Percentiles rank a stretch among this genome's conserved stretches.
phyloP scores from a whole-genome alignment of 257 asterid genomes.

The Solanum pimpinellifolium region DNA sequence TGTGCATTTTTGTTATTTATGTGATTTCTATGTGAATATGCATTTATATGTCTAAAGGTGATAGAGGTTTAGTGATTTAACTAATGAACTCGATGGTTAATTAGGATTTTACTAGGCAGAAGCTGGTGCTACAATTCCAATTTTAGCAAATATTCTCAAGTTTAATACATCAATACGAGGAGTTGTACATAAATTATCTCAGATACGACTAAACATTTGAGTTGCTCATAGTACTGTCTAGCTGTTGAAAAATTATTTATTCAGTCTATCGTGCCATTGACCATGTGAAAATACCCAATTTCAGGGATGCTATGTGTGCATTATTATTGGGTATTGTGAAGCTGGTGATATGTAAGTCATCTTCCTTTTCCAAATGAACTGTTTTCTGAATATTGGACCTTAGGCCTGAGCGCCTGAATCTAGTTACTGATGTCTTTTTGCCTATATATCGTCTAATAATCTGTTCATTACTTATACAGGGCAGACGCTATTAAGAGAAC shows the following conservation, averaged over 20 bases:
- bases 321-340: constrained; percentile 93
- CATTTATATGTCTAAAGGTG: neutral
- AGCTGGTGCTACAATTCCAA: neutral
- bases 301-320: constrained; percentile 99
- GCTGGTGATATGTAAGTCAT: constrained; percentile 96
- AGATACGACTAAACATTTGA: neutral
- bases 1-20: neutral
- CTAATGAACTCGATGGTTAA: neutral
- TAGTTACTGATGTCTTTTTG: neutral
- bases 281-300: constrained; percentile 1
- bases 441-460: neutral
- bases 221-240: neutral
- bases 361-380: neutral
- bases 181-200: neutral
- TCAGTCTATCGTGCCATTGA: neutral
- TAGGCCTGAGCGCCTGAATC: neutral
- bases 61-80: neutral
- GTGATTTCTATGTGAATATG: neutral
- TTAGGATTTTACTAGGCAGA: neutral
- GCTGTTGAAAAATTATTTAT: neutral
- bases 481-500: constrained; percentile 84
- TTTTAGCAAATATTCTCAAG: neutral
- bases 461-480: constrained; percentile 31
- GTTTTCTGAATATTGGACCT: neutral
- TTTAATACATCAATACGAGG: neutral